Conservation (phyloP, 108 stramenopile genomes). For the Schizochytrium sp. region DNA sequence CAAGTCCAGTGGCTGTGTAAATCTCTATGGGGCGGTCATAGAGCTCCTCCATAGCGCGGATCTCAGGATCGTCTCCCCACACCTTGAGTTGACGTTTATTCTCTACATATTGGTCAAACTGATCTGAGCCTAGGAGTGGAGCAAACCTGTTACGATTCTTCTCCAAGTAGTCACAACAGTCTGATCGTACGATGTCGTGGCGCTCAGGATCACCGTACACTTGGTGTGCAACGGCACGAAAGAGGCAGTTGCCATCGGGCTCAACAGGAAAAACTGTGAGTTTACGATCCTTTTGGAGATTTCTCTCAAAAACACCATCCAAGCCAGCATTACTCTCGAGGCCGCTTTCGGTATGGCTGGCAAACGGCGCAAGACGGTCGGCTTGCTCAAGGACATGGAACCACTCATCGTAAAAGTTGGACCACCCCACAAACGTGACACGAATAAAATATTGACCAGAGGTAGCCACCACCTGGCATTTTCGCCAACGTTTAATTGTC, state of each 20-base stretch:
- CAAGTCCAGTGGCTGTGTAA: neutral
- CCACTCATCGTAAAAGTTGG: slow-evolving; percentile 4
- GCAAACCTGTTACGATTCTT: slow-evolving; percentile 31
- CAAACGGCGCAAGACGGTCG: slow-evolving; percentile 49
- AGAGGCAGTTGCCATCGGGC: slow-evolving; percentile 78
- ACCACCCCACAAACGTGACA: slow-evolving; percentile 60
- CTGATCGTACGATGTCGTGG: slow-evolving; percentile 70
- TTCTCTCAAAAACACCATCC: neutral
- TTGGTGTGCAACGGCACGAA: slow-evolving; percentile 77
- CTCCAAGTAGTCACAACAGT: slow-evolving; percentile 62
- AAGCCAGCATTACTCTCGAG: neutral
- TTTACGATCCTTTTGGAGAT: slow-evolving; percentile 29
- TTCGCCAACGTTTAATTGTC: neutral
- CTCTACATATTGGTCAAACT: slow-evolving; percentile 59
- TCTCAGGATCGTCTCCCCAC: slow-evolving; percentile 96
- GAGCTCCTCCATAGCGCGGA: slow-evolving; percentile 93
- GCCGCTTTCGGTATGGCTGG: neutral
- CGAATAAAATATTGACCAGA: slow-evolving; percentile 23
- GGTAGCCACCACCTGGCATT: neutral
- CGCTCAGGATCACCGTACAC: slow-evolving; percentile 73
- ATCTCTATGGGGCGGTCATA: slow-evolving; percentile 72
- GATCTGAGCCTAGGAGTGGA: slow-evolving; percentile 37
- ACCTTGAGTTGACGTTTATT: slow-evolving; percentile 62
- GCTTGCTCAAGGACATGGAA: slow-evolving; percentile 46
- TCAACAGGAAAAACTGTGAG: slow-evolving; percentile 67